Base-by-base conservation (phyloP, 768 basidiomycete species). In the Boletales sp. region DNA sequence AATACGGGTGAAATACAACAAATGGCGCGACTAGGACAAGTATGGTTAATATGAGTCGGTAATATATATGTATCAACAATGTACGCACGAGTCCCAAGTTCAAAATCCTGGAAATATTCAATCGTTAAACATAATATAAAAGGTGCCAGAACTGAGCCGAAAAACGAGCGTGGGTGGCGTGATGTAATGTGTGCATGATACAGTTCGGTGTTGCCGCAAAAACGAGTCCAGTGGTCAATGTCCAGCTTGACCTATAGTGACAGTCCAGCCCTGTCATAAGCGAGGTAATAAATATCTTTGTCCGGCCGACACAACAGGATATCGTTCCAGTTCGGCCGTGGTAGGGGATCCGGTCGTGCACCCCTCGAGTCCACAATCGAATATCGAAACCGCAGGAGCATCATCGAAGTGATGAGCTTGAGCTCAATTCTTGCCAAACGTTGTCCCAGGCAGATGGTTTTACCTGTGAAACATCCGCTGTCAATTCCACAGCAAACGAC, bases 261-360 rank as follows among this genome's bases (percentile, higher is more conserved):
- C 41, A 55, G 37, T 29, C 52, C 50, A 17, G 21, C 34, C 49
- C 48, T 58, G 46, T 61, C 56, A 55, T 82, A 84, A 40, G 73
- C 72, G 49, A 87, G 60, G 57, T 72, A 78, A 62, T 80, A 84
- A 27, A 76, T 70, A 35, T 76, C 79, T 45, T 72, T 64, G 45
- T 76, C 72, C 6, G 86, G 86, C 39, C 82, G 78, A 65, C 86
- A 87, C 49, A 81, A 69, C 38, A 87, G 73, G 51, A 79, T 79
- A 62, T 89, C 86, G 66, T 90, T 89, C 87, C 87, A 89, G 60
- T 90, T 84, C 10, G 87, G 87, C 34, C 65, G 73, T 31, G 86
- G 85, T 10, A 74, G 68, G 19, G 70, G 65, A 46, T 66, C 63
- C 7, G 72, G 70, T 8, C 67, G 67, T 55, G 71, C 40, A 32